Evolutionary conservation across 192 early-diverging fungal species (phyloP).

Genomic region (Coemansia guatemalensis): DNA sequence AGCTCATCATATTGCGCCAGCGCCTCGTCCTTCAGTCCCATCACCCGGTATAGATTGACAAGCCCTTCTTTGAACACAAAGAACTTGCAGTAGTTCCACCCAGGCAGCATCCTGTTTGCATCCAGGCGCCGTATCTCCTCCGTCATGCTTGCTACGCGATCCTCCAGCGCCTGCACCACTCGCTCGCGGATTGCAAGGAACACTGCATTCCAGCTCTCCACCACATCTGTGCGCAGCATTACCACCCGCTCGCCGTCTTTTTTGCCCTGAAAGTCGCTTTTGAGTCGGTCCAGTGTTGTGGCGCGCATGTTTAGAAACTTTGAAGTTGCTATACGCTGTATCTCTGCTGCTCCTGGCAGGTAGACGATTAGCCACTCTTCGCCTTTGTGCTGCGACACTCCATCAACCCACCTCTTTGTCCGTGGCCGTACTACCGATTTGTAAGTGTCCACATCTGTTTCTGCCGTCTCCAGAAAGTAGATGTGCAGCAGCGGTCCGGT

Average conservation of each 20-base stretch:
- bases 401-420: slow-evolving; percentile 35
- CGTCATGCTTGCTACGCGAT: slow-evolving; percentile 34
- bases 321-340: slow-evolving; percentile 44
- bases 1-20: slow-evolving; percentile 96
- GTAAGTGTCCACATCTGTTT: slow-evolving; percentile 41
- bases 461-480: slow-evolving; percentile 20
- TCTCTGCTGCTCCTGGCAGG: slow-evolving; percentile 58
- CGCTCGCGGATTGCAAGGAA: slow-evolving; percentile 52
- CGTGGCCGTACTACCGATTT: slow-evolving; percentile 45
- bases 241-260: slow-evolving; percentile 36
- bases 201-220: slow-evolving; percentile 50
- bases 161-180: slow-evolving; percentile 82
- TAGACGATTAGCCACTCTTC: slow-evolving; percentile 91
- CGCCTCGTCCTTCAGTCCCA: slow-evolving; percentile 87
- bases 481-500: slow-evolving; percentile 31
- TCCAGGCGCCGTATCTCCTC: slow-evolving; percentile 87
- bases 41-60: slow-evolving; percentile 80
- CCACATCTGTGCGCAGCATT: slow-evolving; percentile 12
- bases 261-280: slow-evolving; percentile 74
- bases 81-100: slow-evolving; percentile 99
- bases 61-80: slow-evolving; percentile 95
- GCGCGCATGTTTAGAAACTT: slow-evolving; percentile 62
- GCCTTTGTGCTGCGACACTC: slow-evolving; percentile 23
- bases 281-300: slow-evolving; percentile 81
- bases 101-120: slow-evolving; percentile 89